Evolutionary conservation across 768 basidiomycete species (phyloP).

Genomic region (Rhodotorula graminis): DNA sequence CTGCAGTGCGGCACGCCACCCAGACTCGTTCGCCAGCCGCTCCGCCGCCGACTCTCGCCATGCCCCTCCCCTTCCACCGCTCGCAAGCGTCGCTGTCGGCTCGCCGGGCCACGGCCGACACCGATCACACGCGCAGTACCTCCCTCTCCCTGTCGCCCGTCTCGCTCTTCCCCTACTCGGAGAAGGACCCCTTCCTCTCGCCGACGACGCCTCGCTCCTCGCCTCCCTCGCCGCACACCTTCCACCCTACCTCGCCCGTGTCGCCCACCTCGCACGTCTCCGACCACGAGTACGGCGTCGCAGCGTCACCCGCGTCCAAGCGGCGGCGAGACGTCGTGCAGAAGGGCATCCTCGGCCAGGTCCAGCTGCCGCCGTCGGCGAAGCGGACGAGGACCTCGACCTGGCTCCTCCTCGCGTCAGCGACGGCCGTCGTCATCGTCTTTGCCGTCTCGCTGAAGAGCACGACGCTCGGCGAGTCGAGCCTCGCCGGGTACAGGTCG

Average conservation of each 20-base stretch:
- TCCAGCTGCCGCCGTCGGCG: neutral
- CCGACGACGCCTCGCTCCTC: neutral
- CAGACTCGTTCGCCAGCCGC: neutral
- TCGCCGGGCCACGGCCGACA: neutral
- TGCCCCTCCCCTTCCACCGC: neutral
- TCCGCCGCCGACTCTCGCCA: neutral
- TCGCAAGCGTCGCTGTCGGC: neutral
- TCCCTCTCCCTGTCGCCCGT: conserved; percentile 13
- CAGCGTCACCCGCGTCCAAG: neutral
- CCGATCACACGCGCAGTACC: neutral
- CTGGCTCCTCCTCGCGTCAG: neutral
- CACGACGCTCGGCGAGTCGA: neutral
- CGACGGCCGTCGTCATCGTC: neutral
- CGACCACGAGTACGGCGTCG: neutral
- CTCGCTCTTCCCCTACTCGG: conserved; percentile 1
- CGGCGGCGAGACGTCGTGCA: too few relatives aligned
- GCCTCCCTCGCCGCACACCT: neutral
- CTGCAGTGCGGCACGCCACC: too few relatives aligned
- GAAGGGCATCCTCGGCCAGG: neutral
- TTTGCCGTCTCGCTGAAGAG: neutral
- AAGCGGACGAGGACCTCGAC: neutral
- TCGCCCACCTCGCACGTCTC: too few relatives aligned
- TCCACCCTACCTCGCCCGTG: neutral
- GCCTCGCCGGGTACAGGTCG: neutral
- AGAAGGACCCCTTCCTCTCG: conserved; percentile 21